Evolutionary conservation across 176 grass and related monocot species (phyloP).

Genomic region (Thalia dealbata): DNA sequence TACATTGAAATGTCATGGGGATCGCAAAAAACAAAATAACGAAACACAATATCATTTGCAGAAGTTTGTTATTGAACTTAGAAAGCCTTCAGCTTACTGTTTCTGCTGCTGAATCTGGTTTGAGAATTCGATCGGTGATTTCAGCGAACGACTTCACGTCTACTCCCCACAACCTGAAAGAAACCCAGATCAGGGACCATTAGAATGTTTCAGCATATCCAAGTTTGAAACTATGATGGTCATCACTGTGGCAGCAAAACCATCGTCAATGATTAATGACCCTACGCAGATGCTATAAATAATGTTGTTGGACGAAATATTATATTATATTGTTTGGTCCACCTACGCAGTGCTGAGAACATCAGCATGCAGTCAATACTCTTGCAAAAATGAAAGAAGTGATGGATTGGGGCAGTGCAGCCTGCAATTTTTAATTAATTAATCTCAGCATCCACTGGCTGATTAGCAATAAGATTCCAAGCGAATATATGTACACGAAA

Average conservation of each 20-base stretch:
- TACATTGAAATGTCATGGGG: too few species aligned
- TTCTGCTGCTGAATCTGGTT: neutral
- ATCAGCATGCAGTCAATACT: conserved; percentile 69
- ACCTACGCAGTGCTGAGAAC: conserved; percentile 89
- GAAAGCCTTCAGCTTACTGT: neutral
- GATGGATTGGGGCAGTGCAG: conserved; percentile 68
- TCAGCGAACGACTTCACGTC: conserved; percentile 65
- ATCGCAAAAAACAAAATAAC: neutral
- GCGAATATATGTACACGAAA: too few species aligned
- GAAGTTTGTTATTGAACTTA: neutral
- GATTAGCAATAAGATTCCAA: too few species aligned
- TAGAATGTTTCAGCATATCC: neutral
- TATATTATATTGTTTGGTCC: too few species aligned
- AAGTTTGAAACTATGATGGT: neutral
- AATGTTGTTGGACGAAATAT: too few species aligned
- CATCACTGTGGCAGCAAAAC: neutral
- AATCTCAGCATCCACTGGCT: too few species aligned
- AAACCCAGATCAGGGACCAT: neutral
- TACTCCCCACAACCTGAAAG: conserved; percentile 66
- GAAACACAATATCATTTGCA: too few species aligned
- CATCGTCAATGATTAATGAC: neutral
- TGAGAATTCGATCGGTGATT: conserved; percentile 28
- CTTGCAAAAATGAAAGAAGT: conserved; percentile 70
- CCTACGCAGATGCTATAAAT: too few species aligned
- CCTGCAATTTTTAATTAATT: conserved; percentile 30